Evolutionary conservation across 352 stramenopile genomes (phyloP).

Genomic region (Globisporangium heterothallicum): DNA sequence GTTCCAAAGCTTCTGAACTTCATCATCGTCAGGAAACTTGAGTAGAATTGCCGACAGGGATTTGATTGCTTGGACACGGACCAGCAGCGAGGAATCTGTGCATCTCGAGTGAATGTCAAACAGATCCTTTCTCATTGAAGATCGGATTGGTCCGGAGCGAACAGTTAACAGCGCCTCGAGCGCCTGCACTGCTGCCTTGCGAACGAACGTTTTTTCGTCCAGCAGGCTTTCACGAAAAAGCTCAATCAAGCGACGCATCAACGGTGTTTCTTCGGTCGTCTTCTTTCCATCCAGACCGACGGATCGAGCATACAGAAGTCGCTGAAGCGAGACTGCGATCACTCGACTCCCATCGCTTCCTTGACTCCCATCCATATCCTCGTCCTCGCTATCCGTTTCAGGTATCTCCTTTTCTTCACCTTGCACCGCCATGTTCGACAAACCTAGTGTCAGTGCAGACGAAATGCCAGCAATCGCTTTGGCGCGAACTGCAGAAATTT

Average conservation of each 20-base stretch:
- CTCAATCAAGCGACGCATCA: conserved; percentile 63
- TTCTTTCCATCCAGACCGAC: conserved; percentile 23
- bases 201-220: conserved; percentile 84
- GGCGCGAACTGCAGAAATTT: conserved; percentile 70
- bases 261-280: conserved; percentile 41
- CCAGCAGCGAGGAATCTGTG: conserved; percentile 66
- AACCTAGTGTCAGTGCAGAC: conserved; percentile 42
- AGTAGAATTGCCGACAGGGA: conserved; percentile 74
- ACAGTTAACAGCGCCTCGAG: conserved; percentile 66
- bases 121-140: conserved; percentile 54
- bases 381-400: conserved; percentile 5
- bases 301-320: conserved; percentile 39
- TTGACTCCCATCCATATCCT: conserved; percentile 7
- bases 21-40: conserved; percentile 56
- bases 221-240: conserved; percentile 67
- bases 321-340: conserved; percentile 44
- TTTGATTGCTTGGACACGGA: conserved; percentile 80
- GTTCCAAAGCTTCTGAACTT: conserved; percentile 81
- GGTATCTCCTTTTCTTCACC: conserved; percentile 2
- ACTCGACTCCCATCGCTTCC: conserved; percentile 13
- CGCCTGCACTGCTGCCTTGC: conserved; percentile 70
- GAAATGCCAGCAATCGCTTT: conserved; percentile 81
- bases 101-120: conserved; percentile 77
- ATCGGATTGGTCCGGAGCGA: conserved; percentile 39
- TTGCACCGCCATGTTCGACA: conserved; percentile 25